phyloP scores from a whole-genome alignment of 2,329 filamentous ascomycete species.

The Aspergillus fischeri region DNA sequence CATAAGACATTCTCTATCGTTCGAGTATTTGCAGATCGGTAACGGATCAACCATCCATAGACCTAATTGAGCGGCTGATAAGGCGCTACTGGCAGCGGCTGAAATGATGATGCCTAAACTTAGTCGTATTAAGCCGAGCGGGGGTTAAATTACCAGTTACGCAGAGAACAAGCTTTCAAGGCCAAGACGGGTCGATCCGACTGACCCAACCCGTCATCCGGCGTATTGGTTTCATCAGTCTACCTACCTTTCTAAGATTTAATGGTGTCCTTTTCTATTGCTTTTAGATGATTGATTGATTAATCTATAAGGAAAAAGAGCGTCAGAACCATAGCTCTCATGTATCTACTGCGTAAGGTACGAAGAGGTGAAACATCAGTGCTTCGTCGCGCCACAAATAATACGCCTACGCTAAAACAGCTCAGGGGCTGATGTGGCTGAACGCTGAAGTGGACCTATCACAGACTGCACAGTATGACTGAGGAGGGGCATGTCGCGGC shows the following conservation, averaged over 20 bases:
- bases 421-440: background rate
- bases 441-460: background rate
- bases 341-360: background rate
- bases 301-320: too few relatives aligned
- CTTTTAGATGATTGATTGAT: too few relatives aligned
- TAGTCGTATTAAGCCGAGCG: background rate
- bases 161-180: constrained; percentile 9
- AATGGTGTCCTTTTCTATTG: too few relatives aligned
- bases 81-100: background rate
- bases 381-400: too few relatives aligned
- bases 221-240: background rate
- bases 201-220: background rate
- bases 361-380: too few relatives aligned
- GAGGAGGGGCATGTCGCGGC: background rate
- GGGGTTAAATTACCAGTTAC: background rate
- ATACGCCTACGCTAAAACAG: too few relatives aligned
- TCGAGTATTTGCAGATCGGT: too few relatives aligned
- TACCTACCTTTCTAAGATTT: too few relatives aligned
- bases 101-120: background rate
- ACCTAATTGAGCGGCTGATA: too few relatives aligned
- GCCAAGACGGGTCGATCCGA: constrained; percentile 22
- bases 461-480: background rate
- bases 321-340: too few relatives aligned
- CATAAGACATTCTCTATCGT: too few relatives aligned
- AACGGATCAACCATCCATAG: too few relatives aligned